A percentile compares a stretch with the other conserved stretches of the same genome.
These are phyloP conservation scores for Lactifluus pinguis DNA, from an alignment of 768 basidiomycete genomes.

Conservation along the genomic window DNA sequence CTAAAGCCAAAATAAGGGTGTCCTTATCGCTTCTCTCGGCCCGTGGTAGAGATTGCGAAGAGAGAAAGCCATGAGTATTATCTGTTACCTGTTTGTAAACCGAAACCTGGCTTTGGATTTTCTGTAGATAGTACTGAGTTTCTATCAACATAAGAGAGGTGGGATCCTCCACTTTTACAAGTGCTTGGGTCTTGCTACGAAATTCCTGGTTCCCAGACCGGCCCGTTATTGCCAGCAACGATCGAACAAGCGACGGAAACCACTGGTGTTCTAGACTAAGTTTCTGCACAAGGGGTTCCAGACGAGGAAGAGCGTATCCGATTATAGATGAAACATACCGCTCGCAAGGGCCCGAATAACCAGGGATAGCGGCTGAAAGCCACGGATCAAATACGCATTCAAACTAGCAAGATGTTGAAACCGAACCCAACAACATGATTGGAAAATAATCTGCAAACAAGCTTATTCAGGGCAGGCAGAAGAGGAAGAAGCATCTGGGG, in stretches of 20 bases:
- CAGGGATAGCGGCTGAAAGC: slow-evolving; percentile 59
- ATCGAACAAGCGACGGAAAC: slow-evolving; percentile 16
- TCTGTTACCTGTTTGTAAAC: background rate
- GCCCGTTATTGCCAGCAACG: slow-evolving; percentile 6
- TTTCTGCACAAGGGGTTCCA: slow-evolving; percentile 7
- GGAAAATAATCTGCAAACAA: slow-evolving; percentile 6
- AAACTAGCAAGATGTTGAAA: background rate
- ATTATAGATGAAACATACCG: slow-evolving; percentile 32
- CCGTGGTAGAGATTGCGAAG: background rate
- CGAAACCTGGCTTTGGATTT: background rate
- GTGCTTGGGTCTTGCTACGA: background rate
- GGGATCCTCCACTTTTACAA: background rate
- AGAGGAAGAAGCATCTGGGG: slow-evolving; percentile 13
- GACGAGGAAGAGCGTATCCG: background rate
- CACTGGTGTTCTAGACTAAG: slow-evolving; percentile 13
- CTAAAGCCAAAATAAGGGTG: slow-evolving; percentile 11
- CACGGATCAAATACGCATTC: background rate
- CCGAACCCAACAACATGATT: slow-evolving; percentile 15
- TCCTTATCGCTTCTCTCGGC: background rate
- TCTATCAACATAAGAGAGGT: background rate
- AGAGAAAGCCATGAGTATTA: background rate
- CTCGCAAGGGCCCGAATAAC: slow-evolving; percentile 62
- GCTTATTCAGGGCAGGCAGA: slow-evolving; percentile 8
- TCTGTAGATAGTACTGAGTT: slow-evolving; percentile 4
- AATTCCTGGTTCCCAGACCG: slow-evolving; percentile 2